Evolutionary conservation across 2,329 filamentous ascomycete species (phyloP).

Genomic region (Zarea fungicola): DNA sequence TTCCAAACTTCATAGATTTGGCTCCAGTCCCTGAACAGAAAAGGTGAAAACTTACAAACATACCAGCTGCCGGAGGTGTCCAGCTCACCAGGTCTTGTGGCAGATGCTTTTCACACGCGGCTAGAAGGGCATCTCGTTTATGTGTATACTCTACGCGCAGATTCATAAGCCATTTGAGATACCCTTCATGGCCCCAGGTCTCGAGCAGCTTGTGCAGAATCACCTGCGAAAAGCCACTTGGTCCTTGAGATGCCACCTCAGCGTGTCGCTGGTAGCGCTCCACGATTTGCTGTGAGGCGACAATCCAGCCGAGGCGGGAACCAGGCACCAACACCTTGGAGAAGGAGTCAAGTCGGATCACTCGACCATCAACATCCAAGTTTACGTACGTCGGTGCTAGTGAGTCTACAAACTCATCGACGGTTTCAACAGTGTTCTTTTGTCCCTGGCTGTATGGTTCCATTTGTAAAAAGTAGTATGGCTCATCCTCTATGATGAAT

Average conservation of each 20-base stretch:
- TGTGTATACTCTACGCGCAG: conserved; percentile 75
- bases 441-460: conserved; percentile 60
- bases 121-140: conserved; percentile 70
- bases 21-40: neutral
- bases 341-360: conserved; percentile 87
- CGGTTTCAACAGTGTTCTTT: conserved; percentile 48
- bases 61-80: conserved; percentile 76
- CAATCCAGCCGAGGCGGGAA: conserved; percentile 81
- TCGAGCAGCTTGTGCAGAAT: conserved; percentile 84
- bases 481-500: conserved; percentile 86
- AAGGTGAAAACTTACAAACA: conserved; percentile 70
- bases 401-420: conserved; percentile 66
- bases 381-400: conserved; percentile 64
- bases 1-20: neutral
- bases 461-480: conserved; percentile 93
- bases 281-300: conserved; percentile 76
- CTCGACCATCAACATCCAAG: conserved; percentile 80
- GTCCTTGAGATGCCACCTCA: conserved; percentile 80
- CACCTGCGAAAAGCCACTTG: conserved; percentile 78
- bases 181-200: conserved; percentile 88
- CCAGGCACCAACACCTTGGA: conserved; percentile 87
- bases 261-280: conserved; percentile 77
- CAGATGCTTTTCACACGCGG: conserved; percentile 73
- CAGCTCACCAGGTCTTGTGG: conserved; percentile 72
- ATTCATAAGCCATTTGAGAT: conserved; percentile 82